Conservation (phyloP, 441 rosid species). For the Viola pubescens region DNA sequence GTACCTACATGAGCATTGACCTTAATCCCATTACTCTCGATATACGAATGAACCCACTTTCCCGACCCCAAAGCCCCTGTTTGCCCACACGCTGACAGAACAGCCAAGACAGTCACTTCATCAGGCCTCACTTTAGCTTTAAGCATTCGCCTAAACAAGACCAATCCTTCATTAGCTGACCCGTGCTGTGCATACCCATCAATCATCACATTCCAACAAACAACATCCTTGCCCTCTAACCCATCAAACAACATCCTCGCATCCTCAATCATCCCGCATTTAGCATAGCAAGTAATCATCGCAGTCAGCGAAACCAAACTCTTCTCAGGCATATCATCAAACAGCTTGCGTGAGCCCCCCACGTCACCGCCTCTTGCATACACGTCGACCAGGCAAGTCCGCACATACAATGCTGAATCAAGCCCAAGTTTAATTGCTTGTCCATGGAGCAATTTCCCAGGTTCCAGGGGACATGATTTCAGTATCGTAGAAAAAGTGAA, state of each 20-base stretch:
- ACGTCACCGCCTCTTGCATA: slow-evolving; percentile 50
- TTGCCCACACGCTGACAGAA: slow-evolving; percentile 60
- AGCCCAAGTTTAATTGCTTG: slow-evolving; percentile 48
- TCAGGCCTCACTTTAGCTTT: slow-evolving; percentile 35
- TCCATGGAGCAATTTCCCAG: slow-evolving; percentile 34
- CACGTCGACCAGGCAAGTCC: slow-evolving; percentile 48
- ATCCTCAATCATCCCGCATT: slow-evolving; percentile 41
- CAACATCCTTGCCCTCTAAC: slow-evolving; percentile 43
- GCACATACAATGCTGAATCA: slow-evolving; percentile 44
- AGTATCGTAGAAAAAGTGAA: slow-evolving; percentile 58
- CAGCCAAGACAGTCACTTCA: slow-evolving; percentile 44
- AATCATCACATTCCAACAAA: slow-evolving; percentile 79
- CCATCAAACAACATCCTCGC: slow-evolving; percentile 53
- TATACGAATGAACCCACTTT: slow-evolving; percentile 53
- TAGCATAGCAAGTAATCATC: slow-evolving; percentile 59
- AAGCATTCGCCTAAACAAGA: slow-evolving; percentile 45
- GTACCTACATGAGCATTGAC: slow-evolving; percentile 44
- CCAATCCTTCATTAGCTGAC: slow-evolving; percentile 38
- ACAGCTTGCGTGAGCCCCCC: slow-evolving; percentile 49
- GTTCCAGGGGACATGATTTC: slow-evolving; percentile 37
- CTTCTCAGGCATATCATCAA: slow-evolving; percentile 53
- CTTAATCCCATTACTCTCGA: slow-evolving; percentile 34
- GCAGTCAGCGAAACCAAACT: slow-evolving; percentile 61
- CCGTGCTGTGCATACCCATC: slow-evolving; percentile 61
- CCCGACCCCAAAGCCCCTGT: slow-evolving; percentile 62